A percentile compares a stretch with the other conserved stretches of the same genome.
Conservation (phyloP, 1,284 basidiomycete genomes). For the Taiwanofungus camphoratus region DNA sequence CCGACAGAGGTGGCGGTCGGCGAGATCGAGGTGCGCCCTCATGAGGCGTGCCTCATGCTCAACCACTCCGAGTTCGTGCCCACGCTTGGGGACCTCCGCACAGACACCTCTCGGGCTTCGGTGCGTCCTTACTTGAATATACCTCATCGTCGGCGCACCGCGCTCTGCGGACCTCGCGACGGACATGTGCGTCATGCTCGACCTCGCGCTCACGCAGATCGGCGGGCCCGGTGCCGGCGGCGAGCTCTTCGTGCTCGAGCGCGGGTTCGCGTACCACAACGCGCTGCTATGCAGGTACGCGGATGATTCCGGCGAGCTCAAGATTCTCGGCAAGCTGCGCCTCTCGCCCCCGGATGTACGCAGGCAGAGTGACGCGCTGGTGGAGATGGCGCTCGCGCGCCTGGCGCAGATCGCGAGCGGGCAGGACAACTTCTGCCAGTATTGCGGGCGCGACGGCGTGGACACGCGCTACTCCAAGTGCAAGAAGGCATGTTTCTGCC, state of each 20-base stretch:
- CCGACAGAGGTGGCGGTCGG: constrained; percentile 15
- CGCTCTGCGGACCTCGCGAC: constrained; percentile 10
- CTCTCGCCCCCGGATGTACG: constrained; percentile 11
- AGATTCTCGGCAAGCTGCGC: constrained; percentile 13
- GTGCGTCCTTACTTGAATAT: constrained; percentile 15
- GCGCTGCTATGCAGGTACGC: constrained; percentile 16
- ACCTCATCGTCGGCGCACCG: constrained; percentile 16
- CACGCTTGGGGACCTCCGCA: constrained; percentile 12
- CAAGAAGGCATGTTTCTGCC: constrained; percentile 18
- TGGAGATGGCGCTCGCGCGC: constrained; percentile 13
- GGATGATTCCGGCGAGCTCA: constrained; percentile 13
- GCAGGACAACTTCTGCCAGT: constrained; percentile 17
- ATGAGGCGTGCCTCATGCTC: constrained; percentile 18
- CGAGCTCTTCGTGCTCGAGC: constrained; percentile 20
- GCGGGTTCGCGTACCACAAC: constrained; percentile 17
- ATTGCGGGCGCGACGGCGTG: constrained; percentile 18
- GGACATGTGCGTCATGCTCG: constrained; percentile 18
- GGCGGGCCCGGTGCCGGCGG: constrained; percentile 17
- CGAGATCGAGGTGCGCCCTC: constrained; percentile 15
- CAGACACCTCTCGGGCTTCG: constrained; percentile 17
- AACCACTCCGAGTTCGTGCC: constrained; percentile 14
- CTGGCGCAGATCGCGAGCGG: constrained; percentile 14
- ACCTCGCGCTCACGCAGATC: constrained; percentile 18
- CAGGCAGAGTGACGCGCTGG: constrained; percentile 12
- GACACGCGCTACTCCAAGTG: constrained; percentile 18